Conservation (phyloP, 108 stramenopile species). For the Nitzschia putrida region DNA sequence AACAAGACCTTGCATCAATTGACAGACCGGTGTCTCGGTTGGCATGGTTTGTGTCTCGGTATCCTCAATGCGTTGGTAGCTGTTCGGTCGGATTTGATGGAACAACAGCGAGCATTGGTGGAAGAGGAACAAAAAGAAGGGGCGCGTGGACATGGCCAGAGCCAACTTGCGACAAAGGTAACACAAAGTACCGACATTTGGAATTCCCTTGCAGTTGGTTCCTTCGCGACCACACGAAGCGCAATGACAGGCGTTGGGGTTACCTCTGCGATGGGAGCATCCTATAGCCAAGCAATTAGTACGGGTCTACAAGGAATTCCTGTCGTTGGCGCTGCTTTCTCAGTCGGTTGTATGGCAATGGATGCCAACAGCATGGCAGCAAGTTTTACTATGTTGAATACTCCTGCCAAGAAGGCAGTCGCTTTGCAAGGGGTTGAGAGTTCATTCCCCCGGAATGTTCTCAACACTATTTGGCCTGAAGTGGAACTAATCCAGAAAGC, state of each 20-base stretch:
- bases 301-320: constrained; percentile 30
- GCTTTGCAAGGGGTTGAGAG: constrained; percentile 29
- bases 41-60: constrained; percentile 43
- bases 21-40: constrained; percentile 31
- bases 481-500: constrained; percentile 22
- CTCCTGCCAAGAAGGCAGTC: constrained; percentile 30
- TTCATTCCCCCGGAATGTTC: constrained; percentile 16
- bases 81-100: constrained; percentile 19
- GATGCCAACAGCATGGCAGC: constrained; percentile 34
- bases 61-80: constrained; percentile 29
- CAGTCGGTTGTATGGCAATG: constrained; percentile 40
- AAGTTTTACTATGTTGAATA: constrained; percentile 12
- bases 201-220: constrained; percentile 33
- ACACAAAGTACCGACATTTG: constrained; percentile 24
- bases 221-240: constrained; percentile 25
- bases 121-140: background rate
- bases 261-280: constrained; percentile 35
- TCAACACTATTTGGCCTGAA: constrained; percentile 12
- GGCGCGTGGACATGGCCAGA: background rate
- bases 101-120: background rate
- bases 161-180: background rate
- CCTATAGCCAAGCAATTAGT: constrained; percentile 33
- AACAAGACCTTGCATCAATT: constrained; percentile 24
- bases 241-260: constrained; percentile 40
- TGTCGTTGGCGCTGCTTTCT: constrained; percentile 39